Evolutionary conservation across 192 early-diverging fungal genomes (phyloP).

Genomic region (Dissophora globulifera): DNA sequence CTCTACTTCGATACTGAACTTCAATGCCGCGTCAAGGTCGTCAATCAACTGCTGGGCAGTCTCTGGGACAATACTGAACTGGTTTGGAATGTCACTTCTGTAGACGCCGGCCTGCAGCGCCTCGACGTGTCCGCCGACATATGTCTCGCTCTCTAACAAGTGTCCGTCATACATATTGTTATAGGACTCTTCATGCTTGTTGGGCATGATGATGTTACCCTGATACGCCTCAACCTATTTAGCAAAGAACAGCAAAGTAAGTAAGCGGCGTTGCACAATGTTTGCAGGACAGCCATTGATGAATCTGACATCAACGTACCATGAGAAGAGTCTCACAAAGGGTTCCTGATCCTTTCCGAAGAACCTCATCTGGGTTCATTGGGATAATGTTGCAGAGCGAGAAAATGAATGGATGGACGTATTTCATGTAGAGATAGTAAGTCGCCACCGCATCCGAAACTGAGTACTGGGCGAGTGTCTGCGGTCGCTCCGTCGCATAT

Average conservation of each 20-base stretch:
- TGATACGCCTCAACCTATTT: constrained; percentile 90
- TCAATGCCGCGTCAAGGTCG: constrained; percentile 89
- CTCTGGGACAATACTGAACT: constrained; percentile 81
- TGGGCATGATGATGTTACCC: constrained; percentile 94
- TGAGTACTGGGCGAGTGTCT: constrained; percentile 95
- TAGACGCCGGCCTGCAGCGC: constrained; percentile 99
- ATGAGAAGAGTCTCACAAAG: constrained; percentile 96
- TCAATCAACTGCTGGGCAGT: constrained; percentile 88
- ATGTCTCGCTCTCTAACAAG: constrained; percentile 92
- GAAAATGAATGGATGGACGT: constrained; percentile 98
- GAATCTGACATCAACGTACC: constrained; percentile 62
- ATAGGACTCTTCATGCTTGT: constrained; percentile 88
- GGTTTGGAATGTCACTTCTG: constrained; percentile 88
- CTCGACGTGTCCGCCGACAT: constrained; percentile 99
- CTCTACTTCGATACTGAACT: constrained; percentile 90
- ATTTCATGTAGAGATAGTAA: constrained; percentile 99
- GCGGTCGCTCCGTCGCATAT: constrained; percentile 91
- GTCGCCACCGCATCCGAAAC: constrained; percentile 99
- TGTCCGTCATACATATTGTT: constrained; percentile 90
- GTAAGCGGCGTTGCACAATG: background rate
- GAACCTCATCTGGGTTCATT: constrained; percentile 95
- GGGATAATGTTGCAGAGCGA: constrained; percentile 99
- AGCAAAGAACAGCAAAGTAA: background rate
- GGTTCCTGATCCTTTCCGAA: constrained; percentile 96
- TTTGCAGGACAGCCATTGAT: background rate